These are phyloP conservation scores for Juncus inflexus DNA, from an alignment of 176 grass and related monocot species.

Conservation along the genomic window DNA sequence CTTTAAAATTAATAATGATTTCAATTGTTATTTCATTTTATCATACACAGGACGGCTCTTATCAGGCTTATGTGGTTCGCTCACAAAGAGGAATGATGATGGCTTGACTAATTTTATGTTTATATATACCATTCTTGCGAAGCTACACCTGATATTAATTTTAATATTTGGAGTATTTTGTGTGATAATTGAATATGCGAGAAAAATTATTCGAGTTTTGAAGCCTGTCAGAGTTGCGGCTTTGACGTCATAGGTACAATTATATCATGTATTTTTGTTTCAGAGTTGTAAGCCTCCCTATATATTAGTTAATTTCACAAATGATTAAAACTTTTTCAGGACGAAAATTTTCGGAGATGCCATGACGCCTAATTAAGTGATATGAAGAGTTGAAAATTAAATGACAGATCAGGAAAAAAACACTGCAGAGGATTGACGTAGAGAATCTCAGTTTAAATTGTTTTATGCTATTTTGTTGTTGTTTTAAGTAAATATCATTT, in stretches of 20 bases:
- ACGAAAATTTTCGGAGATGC: no score
- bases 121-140: slow-evolving; percentile 38
- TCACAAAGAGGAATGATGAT: slow-evolving; percentile 24
- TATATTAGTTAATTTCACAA: no score
- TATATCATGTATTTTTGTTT: no score
- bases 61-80: slow-evolving; percentile 7
- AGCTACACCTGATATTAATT: slow-evolving; percentile 54
- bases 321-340: no score
- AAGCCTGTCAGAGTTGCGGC: slow-evolving; percentile 45
- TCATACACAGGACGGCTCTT: slow-evolving; percentile 29
- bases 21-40: slow-evolving; percentile 7
- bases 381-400: no score
- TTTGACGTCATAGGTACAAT: slow-evolving; percentile 28
- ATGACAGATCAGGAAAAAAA: no score
- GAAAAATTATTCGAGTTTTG: slow-evolving; percentile 32
- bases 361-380: no score
- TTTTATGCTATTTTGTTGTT: no score
- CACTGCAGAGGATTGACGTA: no score
- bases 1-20: background rate
- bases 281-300: no score
- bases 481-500: no score
- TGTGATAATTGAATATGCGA: slow-evolving; percentile 38
- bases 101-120: slow-evolving; percentile 19
- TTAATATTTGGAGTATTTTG: slow-evolving; percentile 47
- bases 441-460: no score